Evolutionary conservation across 768 basidiomycete species (phyloP).

Genomic region (Tulasnella sp.): DNA sequence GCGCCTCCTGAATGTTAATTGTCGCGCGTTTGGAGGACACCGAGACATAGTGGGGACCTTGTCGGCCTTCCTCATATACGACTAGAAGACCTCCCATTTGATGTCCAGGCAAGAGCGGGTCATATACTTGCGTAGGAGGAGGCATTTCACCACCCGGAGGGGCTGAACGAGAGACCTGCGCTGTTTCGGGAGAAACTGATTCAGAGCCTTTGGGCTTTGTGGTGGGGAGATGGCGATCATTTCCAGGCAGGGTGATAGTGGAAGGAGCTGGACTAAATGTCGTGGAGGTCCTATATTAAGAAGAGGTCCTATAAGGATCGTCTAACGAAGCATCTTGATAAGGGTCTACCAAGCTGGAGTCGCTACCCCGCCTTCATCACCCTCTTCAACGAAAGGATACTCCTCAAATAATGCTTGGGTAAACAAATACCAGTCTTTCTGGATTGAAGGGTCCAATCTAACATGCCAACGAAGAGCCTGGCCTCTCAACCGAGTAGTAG

Average conservation of each 20-base stretch:
- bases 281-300: background rate
- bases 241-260: background rate
- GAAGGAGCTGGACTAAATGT: background rate
- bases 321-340: too few species aligned
- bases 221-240: background rate
- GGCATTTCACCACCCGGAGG: background rate
- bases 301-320: too few species aligned
- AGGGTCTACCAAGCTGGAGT: too few species aligned
- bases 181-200: background rate
- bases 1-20: background rate
- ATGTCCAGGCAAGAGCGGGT: background rate
- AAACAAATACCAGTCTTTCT: too few species aligned
- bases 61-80: background rate
- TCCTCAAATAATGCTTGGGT: too few species aligned
- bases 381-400: too few species aligned
- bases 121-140: background rate
- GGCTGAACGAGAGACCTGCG: background rate
- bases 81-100: background rate
- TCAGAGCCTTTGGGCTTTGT: background rate
- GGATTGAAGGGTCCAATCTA: too few species aligned
- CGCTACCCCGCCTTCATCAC: too few species aligned
- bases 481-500: too few species aligned
- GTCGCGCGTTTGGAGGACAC: background rate
- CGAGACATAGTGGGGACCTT: background rate
- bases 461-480: too few species aligned